Conservation (phyloP, 2,329 filamentous ascomycete species). For the Nakataea oryzae region DNA sequence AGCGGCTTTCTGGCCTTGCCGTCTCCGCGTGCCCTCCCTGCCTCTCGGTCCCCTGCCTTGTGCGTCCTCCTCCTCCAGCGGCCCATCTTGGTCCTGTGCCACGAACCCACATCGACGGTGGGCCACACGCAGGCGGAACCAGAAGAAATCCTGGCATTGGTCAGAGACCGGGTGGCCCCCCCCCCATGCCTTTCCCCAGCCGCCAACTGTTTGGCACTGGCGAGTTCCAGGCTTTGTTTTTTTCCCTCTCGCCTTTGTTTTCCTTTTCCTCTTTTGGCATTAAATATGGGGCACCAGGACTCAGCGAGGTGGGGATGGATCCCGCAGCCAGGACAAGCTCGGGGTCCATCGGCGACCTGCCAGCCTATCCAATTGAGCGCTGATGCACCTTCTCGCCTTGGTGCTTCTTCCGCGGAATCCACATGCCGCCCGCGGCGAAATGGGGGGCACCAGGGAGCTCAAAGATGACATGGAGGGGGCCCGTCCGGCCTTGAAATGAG, state of each 20-base stretch:
- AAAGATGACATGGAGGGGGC: neutral
- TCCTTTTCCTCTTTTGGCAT: neutral
- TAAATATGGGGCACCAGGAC: neutral
- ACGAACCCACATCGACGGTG: neutral
- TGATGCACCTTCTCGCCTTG: neutral
- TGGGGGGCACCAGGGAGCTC: no score
- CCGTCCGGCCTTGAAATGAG: neutral
- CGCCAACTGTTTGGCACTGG: neutral
- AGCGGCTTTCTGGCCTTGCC: no score
- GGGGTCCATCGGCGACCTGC: neutral
- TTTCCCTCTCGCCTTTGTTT: neutral
- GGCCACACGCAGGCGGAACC: neutral
- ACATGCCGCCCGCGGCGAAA: neutral
- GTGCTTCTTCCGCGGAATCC: neutral
- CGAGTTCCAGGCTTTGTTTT: neutral
- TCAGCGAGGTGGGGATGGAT: neutral
- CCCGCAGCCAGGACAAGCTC: neutral
- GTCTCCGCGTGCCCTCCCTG: neutral
- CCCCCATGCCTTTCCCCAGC: neutral
- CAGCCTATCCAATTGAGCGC: neutral
- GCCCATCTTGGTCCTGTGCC: neutral
- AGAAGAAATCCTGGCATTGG: neutral
- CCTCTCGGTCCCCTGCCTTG: neutral
- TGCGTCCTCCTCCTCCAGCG: neutral
- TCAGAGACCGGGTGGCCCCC: neutral